Evolutionary conservation across 148 eudicot genomes (phyloP).

Genomic region (Vaccinium darrowii): DNA sequence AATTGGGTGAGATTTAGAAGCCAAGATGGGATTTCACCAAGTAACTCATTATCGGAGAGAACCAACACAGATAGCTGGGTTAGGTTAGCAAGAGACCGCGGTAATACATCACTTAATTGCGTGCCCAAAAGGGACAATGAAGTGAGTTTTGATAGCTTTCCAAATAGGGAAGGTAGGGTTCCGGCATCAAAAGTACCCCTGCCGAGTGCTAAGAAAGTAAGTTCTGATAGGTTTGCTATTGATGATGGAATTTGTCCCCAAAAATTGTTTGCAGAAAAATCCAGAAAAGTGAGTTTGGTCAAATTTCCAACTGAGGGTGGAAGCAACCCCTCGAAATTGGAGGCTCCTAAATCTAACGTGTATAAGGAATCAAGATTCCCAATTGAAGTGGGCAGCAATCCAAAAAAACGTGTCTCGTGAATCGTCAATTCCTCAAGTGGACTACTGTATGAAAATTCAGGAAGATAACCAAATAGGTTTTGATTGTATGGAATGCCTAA

Average conservation of each 20-base stretch:
- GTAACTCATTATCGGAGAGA: no score
- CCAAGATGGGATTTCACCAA: no score
- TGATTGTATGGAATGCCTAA: not conserved
- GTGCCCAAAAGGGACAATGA: accelerated
- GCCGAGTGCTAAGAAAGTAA: not conserved
- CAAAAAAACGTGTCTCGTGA: not conserved
- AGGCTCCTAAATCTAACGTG: not conserved
- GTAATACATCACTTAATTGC: no score
- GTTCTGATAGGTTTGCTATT: not conserved
- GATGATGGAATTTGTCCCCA: not conserved
- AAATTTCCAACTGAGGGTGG: not conserved
- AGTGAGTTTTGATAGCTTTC: not conserved
- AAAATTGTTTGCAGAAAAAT: not conserved
- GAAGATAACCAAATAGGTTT: not conserved
- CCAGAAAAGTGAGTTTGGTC: not conserved
- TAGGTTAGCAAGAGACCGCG: not conserved
- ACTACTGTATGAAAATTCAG: not conserved
- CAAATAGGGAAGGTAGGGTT: no score
- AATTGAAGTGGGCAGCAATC: not conserved
- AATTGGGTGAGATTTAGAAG: no score
- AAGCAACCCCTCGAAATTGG: not conserved
- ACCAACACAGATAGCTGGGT: not conserved
- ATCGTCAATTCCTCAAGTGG: not conserved
- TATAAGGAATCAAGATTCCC: not conserved
- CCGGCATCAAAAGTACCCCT: no score